Percentiles rank a stretch among this genome's conserved stretches.
Conservation (phyloP, 225 moss, liverwort and hornwort genomes). For the Sphagnum tenellum region DNA sequence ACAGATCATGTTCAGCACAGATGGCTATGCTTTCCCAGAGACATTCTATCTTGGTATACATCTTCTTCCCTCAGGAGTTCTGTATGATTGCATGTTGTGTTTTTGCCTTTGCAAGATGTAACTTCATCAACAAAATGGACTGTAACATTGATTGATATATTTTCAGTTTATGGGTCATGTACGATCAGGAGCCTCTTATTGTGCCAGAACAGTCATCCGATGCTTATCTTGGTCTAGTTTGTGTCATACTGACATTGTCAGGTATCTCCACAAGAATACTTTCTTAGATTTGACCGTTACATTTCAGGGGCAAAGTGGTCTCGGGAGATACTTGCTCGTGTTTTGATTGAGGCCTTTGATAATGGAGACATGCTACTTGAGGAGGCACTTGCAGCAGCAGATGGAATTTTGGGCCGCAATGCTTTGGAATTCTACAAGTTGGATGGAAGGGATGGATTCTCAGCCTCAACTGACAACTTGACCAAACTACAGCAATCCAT, state of each 20-base stretch:
- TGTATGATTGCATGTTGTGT: no score
- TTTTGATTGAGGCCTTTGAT: constrained; percentile 66
- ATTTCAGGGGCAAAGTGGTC: constrained; percentile 90
- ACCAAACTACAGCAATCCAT: constrained; percentile 28
- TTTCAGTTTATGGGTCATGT: no score
- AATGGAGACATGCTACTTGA: constrained; percentile 79
- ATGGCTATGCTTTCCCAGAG: constrained; percentile 91
- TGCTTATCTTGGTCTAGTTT: no score
- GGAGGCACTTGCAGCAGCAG: constrained; percentile 58
- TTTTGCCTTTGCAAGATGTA: no score
- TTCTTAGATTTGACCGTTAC: background rate
- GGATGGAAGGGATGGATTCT: constrained; percentile 47
- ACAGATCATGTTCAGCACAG: constrained; percentile 99
- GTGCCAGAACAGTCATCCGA: no score
- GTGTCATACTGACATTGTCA: no score
- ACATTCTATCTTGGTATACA: constrained; percentile 69
- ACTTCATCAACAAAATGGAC: no score
- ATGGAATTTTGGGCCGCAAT: constrained; percentile 64
- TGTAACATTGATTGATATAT: no score
- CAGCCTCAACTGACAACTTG: constrained; percentile 50
- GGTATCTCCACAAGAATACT: no score
- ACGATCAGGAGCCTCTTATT: no score
- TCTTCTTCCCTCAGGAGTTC: no score
- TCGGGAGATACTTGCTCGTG: constrained; percentile 63
- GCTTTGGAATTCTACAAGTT: constrained; percentile 80